These are phyloP conservation scores for Cutaneotrichosporon spelunceum DNA, from an alignment of 1,284 basidiomycete genomes.

Conservation along the genomic window DNA sequence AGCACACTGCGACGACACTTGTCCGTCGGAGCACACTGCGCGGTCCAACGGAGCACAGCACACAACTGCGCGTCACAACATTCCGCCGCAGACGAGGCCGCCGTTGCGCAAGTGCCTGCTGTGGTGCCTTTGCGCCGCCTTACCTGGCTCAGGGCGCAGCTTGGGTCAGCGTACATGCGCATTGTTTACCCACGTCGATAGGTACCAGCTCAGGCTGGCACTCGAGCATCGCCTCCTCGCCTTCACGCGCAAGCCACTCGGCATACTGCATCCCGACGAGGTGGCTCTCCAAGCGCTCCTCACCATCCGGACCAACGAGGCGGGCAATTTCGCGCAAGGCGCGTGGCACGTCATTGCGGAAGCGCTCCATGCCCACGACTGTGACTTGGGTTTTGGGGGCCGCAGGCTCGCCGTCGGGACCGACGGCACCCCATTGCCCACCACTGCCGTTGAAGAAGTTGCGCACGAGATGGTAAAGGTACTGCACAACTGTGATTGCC, in stretches of 20 bases:
- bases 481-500: background rate
- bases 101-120: background rate
- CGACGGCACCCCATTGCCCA: background rate
- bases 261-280: background rate
- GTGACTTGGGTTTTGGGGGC: background rate
- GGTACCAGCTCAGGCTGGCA: background rate
- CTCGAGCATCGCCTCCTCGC: background rate
- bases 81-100: background rate
- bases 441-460: slow-evolving; percentile 2
- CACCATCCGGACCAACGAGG: background rate
- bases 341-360: background rate
- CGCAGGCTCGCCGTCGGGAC: background rate
- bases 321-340: background rate
- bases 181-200: background rate
- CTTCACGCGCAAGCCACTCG: background rate
- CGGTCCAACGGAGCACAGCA: too few species aligned
- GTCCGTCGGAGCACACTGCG: too few species aligned
- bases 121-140: background rate
- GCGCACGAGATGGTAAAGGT: slow-evolving; percentile 1
- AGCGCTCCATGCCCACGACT: slow-evolving; percentile 3
- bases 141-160: background rate
- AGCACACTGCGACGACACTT: too few species aligned
- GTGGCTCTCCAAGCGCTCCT: background rate
- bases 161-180: background rate
- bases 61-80: background rate